Evolutionary conservation across 768 basidiomycete species (phyloP).

Genomic region (Pholiota molesta): DNA sequence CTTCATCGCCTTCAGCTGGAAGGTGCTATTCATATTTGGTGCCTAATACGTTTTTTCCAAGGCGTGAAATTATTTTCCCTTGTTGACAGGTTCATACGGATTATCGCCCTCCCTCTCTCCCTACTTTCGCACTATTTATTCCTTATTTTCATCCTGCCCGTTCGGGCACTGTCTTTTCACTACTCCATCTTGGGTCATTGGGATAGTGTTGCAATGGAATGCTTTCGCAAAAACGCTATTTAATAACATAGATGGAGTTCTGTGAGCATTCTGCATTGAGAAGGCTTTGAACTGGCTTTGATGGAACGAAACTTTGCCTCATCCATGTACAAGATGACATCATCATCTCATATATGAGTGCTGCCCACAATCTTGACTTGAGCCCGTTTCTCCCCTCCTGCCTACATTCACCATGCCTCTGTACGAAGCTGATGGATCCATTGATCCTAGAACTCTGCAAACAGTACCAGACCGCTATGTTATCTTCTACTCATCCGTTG

Average conservation of each 20-base stretch:
- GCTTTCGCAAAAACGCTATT: constrained; percentile 25
- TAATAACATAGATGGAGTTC: not conserved
- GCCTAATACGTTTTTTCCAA: constrained; percentile 42
- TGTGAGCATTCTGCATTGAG: not conserved
- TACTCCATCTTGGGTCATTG: constrained; percentile 15
- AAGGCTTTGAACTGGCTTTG: not conserved
- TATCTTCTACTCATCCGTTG: constrained; percentile 73
- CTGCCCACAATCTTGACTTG: not conserved
- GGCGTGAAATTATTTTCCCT: constrained; percentile 32
- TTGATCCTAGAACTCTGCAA: constrained; percentile 39
- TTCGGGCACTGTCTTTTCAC: constrained; percentile 20
- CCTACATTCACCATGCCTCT: constrained; percentile 51
- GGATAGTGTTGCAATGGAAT: constrained; percentile 27
- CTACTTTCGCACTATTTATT: constrained; percentile 25
- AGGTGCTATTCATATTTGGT: constrained; percentile 37
- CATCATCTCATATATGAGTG: constrained; percentile 3
- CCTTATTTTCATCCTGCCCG: constrained; percentile 8
- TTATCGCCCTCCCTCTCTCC: constrained; percentile 10
- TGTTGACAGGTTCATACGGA: constrained; percentile 31
- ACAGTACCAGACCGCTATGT: constrained; percentile 53
- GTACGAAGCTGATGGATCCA: constrained; percentile 36
- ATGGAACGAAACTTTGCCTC: not conserved
- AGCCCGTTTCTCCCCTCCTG: not conserved
- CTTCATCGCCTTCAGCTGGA: constrained; percentile 34
- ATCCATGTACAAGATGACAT: constrained; percentile 20